Conservation (phyloP, 108 stramenopile genomes). For the Nitzschia sp. region DNA sequence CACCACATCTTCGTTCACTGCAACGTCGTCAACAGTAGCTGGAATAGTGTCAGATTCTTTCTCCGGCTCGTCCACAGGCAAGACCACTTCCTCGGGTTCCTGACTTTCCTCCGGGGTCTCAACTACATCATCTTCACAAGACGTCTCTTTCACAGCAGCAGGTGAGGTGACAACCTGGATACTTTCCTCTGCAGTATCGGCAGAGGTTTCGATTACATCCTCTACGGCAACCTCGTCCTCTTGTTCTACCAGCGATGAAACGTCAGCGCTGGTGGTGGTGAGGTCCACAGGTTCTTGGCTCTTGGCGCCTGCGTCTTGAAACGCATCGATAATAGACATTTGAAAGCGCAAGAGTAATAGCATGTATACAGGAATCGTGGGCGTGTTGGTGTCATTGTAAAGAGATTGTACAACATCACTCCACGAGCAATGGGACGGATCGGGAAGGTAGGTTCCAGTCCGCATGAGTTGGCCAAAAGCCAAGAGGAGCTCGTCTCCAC, state of each 20-base stretch:
- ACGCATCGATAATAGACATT: constrained; percentile 18
- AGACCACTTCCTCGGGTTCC: no score
- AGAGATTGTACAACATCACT: constrained; percentile 23
- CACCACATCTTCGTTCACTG: no score
- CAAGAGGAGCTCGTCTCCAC: constrained; percentile 28
- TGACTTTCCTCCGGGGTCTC: no score
- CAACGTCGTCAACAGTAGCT: no score
- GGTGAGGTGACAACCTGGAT: no score
- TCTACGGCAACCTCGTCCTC: background rate
- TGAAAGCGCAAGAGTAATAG: constrained; percentile 26
- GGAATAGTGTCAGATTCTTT: no score
- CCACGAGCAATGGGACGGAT: constrained; percentile 13
- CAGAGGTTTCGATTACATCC: background rate
- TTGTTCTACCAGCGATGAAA: background rate
- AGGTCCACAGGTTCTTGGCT: background rate
- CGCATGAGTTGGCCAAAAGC: constrained; percentile 35
- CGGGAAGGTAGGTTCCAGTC: constrained; percentile 8
- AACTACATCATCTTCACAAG: background rate
- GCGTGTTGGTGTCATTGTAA: background rate
- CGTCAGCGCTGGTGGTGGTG: background rate
- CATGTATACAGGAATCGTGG: constrained; percentile 28
- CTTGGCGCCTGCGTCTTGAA: background rate
- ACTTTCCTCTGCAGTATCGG: background rate
- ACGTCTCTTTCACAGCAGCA: background rate
- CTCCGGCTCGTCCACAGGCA: no score